Base-by-base conservation (phyloP, 768 basidiomycete species). In the Leccinum pellstonianum region DNA sequence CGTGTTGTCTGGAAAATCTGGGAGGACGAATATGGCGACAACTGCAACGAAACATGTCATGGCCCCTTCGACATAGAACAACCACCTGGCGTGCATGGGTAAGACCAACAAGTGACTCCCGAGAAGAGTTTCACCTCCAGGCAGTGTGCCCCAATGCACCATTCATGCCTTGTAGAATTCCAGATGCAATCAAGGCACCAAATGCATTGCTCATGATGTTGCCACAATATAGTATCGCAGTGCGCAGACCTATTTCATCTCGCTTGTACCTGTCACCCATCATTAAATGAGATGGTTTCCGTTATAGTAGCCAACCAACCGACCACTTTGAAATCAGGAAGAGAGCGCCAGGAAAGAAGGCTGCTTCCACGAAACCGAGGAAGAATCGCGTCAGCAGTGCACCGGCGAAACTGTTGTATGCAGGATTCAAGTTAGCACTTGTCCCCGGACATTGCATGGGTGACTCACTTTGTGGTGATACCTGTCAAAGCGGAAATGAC, bases 181-280 rank as follows among this genome's bases (percentile, higher is more conserved):
- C 81, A 1, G 79, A 78, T 14, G 80, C 80, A 47, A 83, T 70
- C 37, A 83, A 70, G 3, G 80, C 74, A 1, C 83, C 83, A 61
- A 85, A 84, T 11, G 83, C 84, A 72, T 85, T 85, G 15, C 77
- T 77, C 58, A 82, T 78, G 33, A 83, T 70, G 56, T 79, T 81
- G 37, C 82, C 81, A 62, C 79, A 82, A 64, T 78, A 81, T 31
- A 83, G 66, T 54, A 80, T 73, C 38, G 80, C 77, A 11, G 75
- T 76, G 17, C 79, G 73, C 25, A 77, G 60, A 38, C 77, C 81
- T 37, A 82, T 74, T 64, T 83, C 81, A 37, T 75, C 66, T 50
- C 71, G 70, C 47, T 70, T 78, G 68, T 81, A 82, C 80, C 80
- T 80, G 52, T 62, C 58, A 29, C 33, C 29, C 25, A 63, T 38